These are phyloP conservation scores for Claviceps humidiphila DNA, from an alignment of 2,329 filamentous ascomycete genomes.

Conservation along the genomic window DNA sequence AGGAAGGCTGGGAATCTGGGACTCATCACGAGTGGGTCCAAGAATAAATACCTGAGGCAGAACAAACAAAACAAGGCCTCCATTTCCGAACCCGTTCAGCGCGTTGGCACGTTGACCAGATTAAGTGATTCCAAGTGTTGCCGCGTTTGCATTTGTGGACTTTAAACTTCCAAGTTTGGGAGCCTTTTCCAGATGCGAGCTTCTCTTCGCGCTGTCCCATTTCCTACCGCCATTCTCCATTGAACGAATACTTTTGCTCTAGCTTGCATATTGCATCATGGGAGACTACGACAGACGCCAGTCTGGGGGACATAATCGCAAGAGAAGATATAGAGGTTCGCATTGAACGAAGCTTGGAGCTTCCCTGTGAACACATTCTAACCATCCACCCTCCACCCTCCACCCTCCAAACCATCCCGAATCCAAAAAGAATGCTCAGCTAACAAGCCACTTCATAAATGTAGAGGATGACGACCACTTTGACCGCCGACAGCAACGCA, in stretches of 20 bases:
- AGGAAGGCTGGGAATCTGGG: too few relatives aligned
- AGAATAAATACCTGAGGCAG: slow-evolving; percentile 2
- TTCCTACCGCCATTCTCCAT: background rate
- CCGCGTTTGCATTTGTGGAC: too few relatives aligned
- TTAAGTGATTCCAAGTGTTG: background rate
- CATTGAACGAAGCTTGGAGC: background rate
- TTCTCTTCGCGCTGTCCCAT: background rate
- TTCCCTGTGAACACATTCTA: too few relatives aligned
- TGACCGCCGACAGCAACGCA: slow-evolving; percentile 59
- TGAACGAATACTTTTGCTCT: background rate
- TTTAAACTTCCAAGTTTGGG: too few relatives aligned
- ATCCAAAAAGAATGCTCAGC: background rate
- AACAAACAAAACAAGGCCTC: background rate
- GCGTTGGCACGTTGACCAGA: background rate
- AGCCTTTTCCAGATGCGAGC: background rate
- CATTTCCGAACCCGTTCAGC: background rate
- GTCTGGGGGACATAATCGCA: slow-evolving; percentile 46
- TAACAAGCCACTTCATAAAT: background rate
- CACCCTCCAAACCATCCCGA: too few relatives aligned
- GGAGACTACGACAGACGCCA: slow-evolving; percentile 46
- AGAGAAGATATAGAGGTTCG: slow-evolving; percentile 68
- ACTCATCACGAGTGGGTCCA: too few relatives aligned
- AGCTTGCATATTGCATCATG: slow-evolving; percentile 21
- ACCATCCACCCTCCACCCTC: too few relatives aligned
- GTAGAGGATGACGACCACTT: slow-evolving; percentile 62